phyloP scores from a whole-genome alignment of 768 basidiomycete species.

The Dioszegia aurantiaca region DNA sequence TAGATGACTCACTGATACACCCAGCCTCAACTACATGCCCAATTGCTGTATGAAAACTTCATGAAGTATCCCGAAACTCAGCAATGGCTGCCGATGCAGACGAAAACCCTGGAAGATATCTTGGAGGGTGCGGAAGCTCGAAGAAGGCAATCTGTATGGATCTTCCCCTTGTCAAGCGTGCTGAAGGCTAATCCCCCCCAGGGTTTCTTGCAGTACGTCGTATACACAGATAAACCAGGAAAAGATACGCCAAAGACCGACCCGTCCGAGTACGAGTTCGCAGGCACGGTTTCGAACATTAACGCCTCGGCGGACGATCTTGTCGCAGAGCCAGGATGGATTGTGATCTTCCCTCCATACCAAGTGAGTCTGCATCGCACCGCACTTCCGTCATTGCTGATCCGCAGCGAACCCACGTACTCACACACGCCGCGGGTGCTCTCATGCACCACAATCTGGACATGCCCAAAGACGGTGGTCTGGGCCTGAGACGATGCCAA shows the following conservation, averaged over 20 bases:
- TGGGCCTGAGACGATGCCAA: constrained; percentile 35
- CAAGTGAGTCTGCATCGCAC: constrained; percentile 28
- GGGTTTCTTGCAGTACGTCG: constrained; percentile 28
- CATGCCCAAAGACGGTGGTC: constrained; percentile 22
- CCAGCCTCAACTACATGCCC: constrained; percentile 37
- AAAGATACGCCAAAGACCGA: constrained; percentile 17
- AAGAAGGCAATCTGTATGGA: constrained; percentile 1
- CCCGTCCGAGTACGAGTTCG: constrained; percentile 34
- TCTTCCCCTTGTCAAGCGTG: not conserved
- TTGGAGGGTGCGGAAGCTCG: constrained; percentile 20
- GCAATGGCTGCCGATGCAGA: constrained; percentile 20
- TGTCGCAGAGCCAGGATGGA: constrained; percentile 36
- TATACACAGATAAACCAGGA: constrained; percentile 31
- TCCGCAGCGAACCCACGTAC: constrained; percentile 37
- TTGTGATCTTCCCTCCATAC: constrained; percentile 33
- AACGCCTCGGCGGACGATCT: constrained; percentile 24
- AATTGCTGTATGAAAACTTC: constrained; percentile 24
- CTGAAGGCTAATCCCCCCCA: not conserved
- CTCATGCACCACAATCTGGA: constrained; percentile 36
- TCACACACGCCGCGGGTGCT: constrained; percentile 39
- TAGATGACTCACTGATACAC: not conserved
- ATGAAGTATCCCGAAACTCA: constrained; percentile 24
- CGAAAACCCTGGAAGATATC: constrained; percentile 21
- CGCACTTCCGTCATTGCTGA: not conserved
- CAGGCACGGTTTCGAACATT: constrained; percentile 32